Base-by-base conservation (phyloP, 805 yeast species). In the Kuraishia cidri region DNA sequence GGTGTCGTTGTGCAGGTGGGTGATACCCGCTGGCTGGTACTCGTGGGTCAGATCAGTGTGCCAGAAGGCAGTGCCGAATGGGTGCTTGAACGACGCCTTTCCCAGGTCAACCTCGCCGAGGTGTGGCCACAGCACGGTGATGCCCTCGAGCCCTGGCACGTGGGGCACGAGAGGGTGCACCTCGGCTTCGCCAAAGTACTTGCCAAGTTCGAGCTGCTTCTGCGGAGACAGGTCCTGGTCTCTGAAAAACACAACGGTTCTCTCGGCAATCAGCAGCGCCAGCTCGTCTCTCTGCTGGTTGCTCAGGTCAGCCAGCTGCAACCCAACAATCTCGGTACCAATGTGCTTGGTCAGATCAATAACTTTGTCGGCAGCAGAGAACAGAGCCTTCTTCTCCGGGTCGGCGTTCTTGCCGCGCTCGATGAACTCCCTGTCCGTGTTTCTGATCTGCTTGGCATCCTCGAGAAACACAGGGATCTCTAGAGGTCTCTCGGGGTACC, bases 21-120 rank as follows among this genome's bases (percentile, higher is more conserved):
- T 72, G 41, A 66, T 56, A 15, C 73, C 75, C 2, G 79, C 69
- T 5, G 79, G 78, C 35, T 69, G 71, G 29, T 58, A 55, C 53
- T 73, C 79, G 43, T 72, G 76, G 26, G 66, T 66, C 32, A 73
- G 58, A 46, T 72, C 78, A 6, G 75, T 62, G 55, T 72, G 79
- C 70, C 72, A 69, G 12, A 47, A 51, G 15, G 56, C 46, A 26
- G 48, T 48, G 28, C 43, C 45, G 13, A 19, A n/a, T 10, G 37
- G 32, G 11, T 30, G 28, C 37, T 47, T 46, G 44, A 38, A 48
- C n/a, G 41, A 37, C 12, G 36, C 34, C 17, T 40, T 37, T 12
- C 38, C 17, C 2, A 47, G 49, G 12, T 53, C 51, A 20, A 49
- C 46, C 26, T 45, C 46, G 37, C 43, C 47, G 37, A 53, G 56